Base-by-base conservation (phyloP, 1,139 yeast genomes). In the Taphrina sp. region DNA sequence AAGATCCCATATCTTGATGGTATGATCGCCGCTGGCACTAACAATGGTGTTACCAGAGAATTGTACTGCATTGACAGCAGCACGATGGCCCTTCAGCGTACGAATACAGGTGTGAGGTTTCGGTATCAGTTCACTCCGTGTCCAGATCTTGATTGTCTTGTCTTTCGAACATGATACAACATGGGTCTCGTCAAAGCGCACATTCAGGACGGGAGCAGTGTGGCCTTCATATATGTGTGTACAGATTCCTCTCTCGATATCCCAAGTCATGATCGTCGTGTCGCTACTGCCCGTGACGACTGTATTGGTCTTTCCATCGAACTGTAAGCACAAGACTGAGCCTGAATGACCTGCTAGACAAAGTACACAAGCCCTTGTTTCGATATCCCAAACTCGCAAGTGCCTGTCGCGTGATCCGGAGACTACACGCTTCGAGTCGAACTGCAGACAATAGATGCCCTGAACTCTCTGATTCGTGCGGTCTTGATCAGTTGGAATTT, bases 1-100 rank as follows among this genome's bases (percentile, higher is more conserved):
- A 70, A 90, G 80, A 71, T 92, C 96, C 98, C 98, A 92, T 68
- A 92, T 85, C 70, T 96, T 80, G 52, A 92, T 96, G 19, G 96
- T 89, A 65, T 96, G 81, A 73, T 92, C 98, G 57, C 97, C 98
- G 34, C 58, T 46, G n/a, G 61, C 61, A 23, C 52, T 46, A 19
- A 58, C 60, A 33, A 58, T 58, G 26, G 44, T 41, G 31, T 53
- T 39, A 34, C 33, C 47, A 16, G 43, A 38, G 19, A 58, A 56
- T 19, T 58, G 61, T 8, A 58, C 58, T 7, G 61, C 56, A 29
- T 58, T 58, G 33, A 58, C 61, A 17, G 61, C 58, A 2, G 61
- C 61, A 17, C 57, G 45, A 20, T 58, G 61, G 17, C 61, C 61
- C 7, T 51, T 31, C 20, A 58, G 51, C 5, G 52, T 51, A 26